Base-by-base conservation (phyloP, 768 basidiomycete species). In the Pleurotus sapidus region DNA sequence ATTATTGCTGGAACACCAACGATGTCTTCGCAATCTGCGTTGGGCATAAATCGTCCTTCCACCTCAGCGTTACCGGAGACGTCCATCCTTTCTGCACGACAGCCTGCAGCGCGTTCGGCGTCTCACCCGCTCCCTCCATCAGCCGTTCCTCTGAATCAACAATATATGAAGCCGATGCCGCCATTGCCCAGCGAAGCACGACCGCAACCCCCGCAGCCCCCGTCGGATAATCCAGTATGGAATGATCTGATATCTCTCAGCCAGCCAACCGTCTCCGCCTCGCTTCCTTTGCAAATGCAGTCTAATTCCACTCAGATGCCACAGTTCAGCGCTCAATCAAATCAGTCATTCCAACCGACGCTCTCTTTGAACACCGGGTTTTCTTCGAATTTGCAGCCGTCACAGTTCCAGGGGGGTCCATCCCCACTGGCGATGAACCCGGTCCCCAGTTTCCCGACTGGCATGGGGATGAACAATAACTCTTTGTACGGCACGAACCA, bases 181-280 rank as follows among this genome's bases (percentile, higher is more conserved):
- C 51, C 51, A n/a, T 54, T 54, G 23, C 51, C 51, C 18, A 39
- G 12, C 23, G 38, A 54, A 42, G 39, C 51, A 18, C 60, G 38
- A 20, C 64, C 61, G 30, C 59, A 63, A 54, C 59, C 65, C 18
- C 55, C 49, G 25, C 59, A 63, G 54, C 59, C 65, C 17, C 55
- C 53, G 25, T 60, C 57, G 50, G 62, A 65, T 30, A 56, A n/a
- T 63, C 68, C n/a, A 67, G 77, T 84, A n/a, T 86, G 84, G 85
- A 74, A 78, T 37, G 85, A 87, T 64, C 70, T 87, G 12, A 65
- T 81, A 58, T 77, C 78, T 43, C 70, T 82, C 25, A 81, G 80
- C 58, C 65, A 56, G 14, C 70, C 76, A n/a, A 65, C 69, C 11
- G 68, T 73, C n/a, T 77, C 70, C 14, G 77, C 84, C 12, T 80